Percentiles rank a stretch among this genome's conserved stretches.
These are phyloP conservation scores for Corymbia maculata DNA, from an alignment of 345 rosid species.

Conservation along the genomic window DNA sequence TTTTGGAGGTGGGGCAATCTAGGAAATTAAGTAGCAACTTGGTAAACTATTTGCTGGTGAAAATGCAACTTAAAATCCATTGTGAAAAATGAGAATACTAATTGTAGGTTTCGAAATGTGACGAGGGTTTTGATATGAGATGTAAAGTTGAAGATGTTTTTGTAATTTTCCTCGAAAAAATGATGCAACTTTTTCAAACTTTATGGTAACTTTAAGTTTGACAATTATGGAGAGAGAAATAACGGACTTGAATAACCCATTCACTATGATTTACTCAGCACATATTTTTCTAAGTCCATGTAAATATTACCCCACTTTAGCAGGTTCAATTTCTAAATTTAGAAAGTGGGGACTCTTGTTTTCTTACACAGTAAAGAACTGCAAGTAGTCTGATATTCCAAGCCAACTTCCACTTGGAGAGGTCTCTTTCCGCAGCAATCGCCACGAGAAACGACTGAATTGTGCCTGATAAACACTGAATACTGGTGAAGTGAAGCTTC, in stretches of 20 bases:
- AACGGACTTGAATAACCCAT: background rate
- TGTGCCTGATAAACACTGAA: conserved; percentile 11
- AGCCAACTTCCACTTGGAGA: conserved; percentile 11
- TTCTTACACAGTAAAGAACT: conserved; percentile 9
- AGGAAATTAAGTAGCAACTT: background rate
- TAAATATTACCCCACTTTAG: background rate
- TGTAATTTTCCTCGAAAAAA: background rate
- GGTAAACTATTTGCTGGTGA: background rate
- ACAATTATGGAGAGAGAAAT: background rate
- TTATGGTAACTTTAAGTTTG: background rate
- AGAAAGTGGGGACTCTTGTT: background rate
- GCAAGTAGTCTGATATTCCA: conserved; percentile 6
- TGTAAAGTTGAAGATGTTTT: background rate
- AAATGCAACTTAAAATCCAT: background rate
- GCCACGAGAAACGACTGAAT: conserved; percentile 10
- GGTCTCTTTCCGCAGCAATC: conserved; percentile 9
- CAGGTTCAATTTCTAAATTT: background rate
- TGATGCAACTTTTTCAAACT: background rate
- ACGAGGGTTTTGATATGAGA: background rate
- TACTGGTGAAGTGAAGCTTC: conserved; percentile 6
- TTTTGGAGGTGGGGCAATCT: background rate
- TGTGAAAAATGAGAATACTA: background rate
- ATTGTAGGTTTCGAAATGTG: background rate
- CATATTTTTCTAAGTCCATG: background rate
- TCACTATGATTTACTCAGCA: background rate